Percentiles rank a stretch among this genome's conserved stretches.
Conservation (phyloP, 139 green algal species). For the Tetradesmus lagerheimii region DNA sequence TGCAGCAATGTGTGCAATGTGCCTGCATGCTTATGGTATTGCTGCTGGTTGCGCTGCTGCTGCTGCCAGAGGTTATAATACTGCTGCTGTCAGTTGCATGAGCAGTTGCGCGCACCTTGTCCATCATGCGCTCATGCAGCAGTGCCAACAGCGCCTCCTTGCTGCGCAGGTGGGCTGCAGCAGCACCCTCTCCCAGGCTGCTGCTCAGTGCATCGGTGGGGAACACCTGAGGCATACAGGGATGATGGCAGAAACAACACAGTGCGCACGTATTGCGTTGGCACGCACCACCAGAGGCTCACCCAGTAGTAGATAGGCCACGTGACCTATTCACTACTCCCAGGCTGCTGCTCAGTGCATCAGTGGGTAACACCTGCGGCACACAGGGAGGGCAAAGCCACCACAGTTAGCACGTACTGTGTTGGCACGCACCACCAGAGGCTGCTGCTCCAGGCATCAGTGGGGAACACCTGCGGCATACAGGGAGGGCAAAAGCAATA, state of each 20-base stretch:
- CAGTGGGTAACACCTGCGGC: too few species aligned
- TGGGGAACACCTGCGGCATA: too few species aligned
- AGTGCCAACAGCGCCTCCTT: conserved; percentile 87
- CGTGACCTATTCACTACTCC: background rate
- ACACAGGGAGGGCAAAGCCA: too few species aligned
- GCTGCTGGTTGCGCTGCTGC: background rate
- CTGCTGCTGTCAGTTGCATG: background rate
- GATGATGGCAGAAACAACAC: background rate
- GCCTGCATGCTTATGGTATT: background rate
- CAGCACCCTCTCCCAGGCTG: conserved; percentile 13
- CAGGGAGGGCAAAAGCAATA: too few species aligned
- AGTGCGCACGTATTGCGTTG: too few species aligned
- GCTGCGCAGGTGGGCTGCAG: conserved; percentile 62
- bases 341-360: background rate
- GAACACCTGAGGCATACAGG: conserved; percentile 16
- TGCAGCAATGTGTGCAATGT: background rate
- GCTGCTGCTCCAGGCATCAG: too few species aligned
- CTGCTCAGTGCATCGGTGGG: conserved; percentile 7
- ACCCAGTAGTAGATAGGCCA: too few species aligned
- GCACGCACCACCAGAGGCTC: too few species aligned
- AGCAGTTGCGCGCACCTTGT: conserved; percentile 26
- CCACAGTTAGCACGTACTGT: background rate
- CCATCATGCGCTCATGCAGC: conserved; percentile 72
- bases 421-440: too few species aligned
- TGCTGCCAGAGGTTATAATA: background rate